These are phyloP conservation scores for Xerocomellus dryophilus DNA, from an alignment of 768 basidiomycete genomes.

Conservation along the genomic window DNA sequence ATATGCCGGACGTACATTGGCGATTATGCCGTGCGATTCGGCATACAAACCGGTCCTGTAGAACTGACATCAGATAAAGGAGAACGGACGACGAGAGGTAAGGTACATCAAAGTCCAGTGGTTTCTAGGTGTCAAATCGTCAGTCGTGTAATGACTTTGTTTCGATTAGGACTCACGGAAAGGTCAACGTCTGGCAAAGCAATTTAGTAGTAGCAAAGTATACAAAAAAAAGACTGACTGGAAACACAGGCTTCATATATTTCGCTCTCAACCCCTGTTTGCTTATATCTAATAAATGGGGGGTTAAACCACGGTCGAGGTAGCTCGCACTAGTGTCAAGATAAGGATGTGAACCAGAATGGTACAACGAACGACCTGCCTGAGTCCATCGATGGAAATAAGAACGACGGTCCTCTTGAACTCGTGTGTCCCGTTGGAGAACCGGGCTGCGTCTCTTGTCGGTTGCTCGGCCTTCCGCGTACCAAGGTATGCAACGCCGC, in stretches of 20 bases:
- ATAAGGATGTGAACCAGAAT: slow-evolving; percentile 1
- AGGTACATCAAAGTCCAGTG: slow-evolving; percentile 84
- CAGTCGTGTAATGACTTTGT: not conserved
- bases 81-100: not conserved
- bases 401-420: slow-evolving; percentile 80
- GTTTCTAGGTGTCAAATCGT: slow-evolving; percentile 49
- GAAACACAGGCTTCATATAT: slow-evolving; percentile 81
- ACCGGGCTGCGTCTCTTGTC: slow-evolving; percentile 27
- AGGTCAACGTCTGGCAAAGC: slow-evolving; percentile 68
- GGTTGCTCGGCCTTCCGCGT: not conserved
- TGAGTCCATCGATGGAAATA: slow-evolving; percentile 83
- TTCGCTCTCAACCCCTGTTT: slow-evolving; percentile 82
- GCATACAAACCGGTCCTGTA: slow-evolving; percentile 84
- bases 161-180: slow-evolving; percentile 60
- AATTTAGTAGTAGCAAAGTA: slow-evolving; percentile 3
- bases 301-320: slow-evolving; percentile 80
- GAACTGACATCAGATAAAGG: not conserved
- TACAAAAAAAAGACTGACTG: slow-evolving; percentile 51
- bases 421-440: slow-evolving; percentile 80
- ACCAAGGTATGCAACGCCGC: slow-evolving; percentile 11
- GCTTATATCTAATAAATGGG: slow-evolving; percentile 77
- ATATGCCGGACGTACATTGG: slow-evolving; percentile 54
- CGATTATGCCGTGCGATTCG: slow-evolving; percentile 89
- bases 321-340: slow-evolving; percentile 66
- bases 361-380: slow-evolving; percentile 40